Percentiles rank a stretch among this genome's conserved stretches.
Evolutionary conservation across 331 rosid genomes (phyloP).

Genomic region (Prunus yedoensis): DNA sequence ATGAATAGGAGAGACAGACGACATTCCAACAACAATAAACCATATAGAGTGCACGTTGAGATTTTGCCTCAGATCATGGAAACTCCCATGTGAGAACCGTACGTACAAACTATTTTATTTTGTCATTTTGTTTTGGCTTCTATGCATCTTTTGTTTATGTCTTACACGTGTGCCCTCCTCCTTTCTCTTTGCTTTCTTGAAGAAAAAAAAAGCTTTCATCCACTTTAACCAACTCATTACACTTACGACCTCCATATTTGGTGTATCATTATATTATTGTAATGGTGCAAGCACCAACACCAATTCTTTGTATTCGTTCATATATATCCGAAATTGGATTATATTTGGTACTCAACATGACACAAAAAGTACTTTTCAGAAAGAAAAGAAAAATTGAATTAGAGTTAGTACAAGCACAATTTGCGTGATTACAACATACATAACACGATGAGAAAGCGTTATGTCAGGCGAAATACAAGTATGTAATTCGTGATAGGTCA

Average conservation of each 20-base stretch:
- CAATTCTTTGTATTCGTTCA: background rate
- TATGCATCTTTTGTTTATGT: constrained; percentile 26
- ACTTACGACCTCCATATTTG: constrained; percentile 9
- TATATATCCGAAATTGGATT: background rate
- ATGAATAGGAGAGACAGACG: constrained; percentile 27
- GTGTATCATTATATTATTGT: constrained; percentile 3
- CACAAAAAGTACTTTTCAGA: no score
- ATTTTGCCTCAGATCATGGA: constrained; percentile 50
- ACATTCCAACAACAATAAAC: constrained; percentile 34
- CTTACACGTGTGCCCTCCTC: constrained; percentile 61
- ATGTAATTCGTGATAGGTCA: no score
- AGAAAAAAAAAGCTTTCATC: constrained; percentile 5
- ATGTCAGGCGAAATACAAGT: no score
- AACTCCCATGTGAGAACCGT: constrained; percentile 63
- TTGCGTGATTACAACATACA: no score
- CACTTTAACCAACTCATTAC: constrained; percentile 39
- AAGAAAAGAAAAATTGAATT: no score
- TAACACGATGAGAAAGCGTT: no score
- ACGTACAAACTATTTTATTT: constrained; percentile 27
- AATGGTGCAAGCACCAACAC: background rate
- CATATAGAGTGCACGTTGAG: constrained; percentile 47
- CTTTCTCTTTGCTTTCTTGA: background rate
- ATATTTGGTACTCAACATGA: background rate
- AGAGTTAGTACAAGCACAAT: no score
- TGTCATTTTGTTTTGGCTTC: constrained; percentile 36